These are phyloP conservation scores for Vitis riparia DNA, from an alignment of 164 flowering plant genomes.

Conservation along the genomic window DNA sequence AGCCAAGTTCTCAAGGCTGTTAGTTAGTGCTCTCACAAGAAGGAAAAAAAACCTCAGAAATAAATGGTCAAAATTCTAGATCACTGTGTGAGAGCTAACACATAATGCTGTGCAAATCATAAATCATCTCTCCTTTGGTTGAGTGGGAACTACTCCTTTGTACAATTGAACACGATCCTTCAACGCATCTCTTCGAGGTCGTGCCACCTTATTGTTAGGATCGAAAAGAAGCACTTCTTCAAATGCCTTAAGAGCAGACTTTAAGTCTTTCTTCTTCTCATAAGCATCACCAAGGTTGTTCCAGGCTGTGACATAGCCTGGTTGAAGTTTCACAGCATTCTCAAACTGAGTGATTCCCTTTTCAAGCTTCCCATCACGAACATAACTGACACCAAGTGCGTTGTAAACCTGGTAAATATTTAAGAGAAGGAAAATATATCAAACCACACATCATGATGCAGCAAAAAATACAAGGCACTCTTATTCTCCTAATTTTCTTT, in stretches of 20 bases:
- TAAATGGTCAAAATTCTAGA: too few species aligned
- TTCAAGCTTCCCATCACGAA: constrained; percentile 73
- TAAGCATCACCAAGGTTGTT: constrained; percentile 97
- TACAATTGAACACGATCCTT: constrained; percentile 64
- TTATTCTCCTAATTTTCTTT: background rate
- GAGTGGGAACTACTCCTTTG: constrained; percentile 65
- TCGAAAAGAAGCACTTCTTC: constrained; percentile 91
- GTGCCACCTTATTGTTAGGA: constrained; percentile 85
- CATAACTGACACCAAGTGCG: constrained; percentile 87
- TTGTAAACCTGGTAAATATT: constrained; percentile 67
- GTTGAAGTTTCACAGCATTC: constrained; percentile 85
- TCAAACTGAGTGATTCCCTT: constrained; percentile 84
- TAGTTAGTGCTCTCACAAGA: too few species aligned
- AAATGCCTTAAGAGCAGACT: constrained; percentile 80
- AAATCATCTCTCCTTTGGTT: constrained; percentile 56
- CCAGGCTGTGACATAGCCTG: constrained; percentile 97
- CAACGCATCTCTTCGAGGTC: constrained; percentile 73
- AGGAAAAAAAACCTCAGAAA: too few species aligned
- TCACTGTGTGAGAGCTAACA: background rate
- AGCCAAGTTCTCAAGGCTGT: too few species aligned
- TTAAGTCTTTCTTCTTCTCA: constrained; percentile 77
- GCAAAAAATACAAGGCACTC: background rate
- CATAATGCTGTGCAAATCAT: background rate
- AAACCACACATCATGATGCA: background rate
- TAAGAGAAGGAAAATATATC: background rate